These are phyloP conservation scores for Liquidambar formosana DNA, from an alignment of 164 flowering plant species.

Conservation along the genomic window DNA sequence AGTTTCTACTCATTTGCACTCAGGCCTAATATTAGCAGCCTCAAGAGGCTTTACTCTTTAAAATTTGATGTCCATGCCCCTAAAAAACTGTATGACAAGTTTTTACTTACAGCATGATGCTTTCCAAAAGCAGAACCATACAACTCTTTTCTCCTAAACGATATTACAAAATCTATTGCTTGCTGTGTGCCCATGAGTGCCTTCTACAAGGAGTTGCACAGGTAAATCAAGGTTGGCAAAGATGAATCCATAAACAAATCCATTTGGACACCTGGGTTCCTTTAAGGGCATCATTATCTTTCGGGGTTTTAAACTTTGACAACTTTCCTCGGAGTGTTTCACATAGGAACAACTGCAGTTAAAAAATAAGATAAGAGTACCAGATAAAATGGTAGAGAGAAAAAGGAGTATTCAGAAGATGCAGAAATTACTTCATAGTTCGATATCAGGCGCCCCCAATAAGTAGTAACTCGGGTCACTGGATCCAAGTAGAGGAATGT, in stretches of 20 bases:
- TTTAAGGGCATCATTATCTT: background rate
- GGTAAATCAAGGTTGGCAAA: background rate
- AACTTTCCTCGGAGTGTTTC: background rate
- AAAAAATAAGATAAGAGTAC: background rate
- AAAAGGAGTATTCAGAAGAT: background rate
- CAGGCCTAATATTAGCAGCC: too few relatives aligned
- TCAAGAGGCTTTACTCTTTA: too few relatives aligned
- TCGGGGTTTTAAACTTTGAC: background rate
- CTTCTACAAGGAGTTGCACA: background rate
- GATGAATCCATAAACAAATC: background rate
- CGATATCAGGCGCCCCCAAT: slow-evolving; percentile 48
- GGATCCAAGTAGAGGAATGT: slow-evolving; percentile 60
- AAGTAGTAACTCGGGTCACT: slow-evolving; percentile 47
- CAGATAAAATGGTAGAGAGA: background rate
- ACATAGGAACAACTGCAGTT: background rate
- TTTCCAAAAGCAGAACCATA: too few relatives aligned
- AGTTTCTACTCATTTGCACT: too few relatives aligned
- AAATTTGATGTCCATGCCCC: too few relatives aligned
- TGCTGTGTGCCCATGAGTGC: background rate
- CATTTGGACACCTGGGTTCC: background rate
- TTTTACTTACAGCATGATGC: too few relatives aligned
- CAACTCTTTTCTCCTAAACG: too few relatives aligned
- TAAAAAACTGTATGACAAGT: too few relatives aligned
- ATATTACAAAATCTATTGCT: background rate
- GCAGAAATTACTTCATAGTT: slow-evolving; percentile 28